Percentiles rank a stretch among this genome's conserved stretches.
Conservation (phyloP, 208 protist genomes). For the Crithidia fasciculata region DNA sequence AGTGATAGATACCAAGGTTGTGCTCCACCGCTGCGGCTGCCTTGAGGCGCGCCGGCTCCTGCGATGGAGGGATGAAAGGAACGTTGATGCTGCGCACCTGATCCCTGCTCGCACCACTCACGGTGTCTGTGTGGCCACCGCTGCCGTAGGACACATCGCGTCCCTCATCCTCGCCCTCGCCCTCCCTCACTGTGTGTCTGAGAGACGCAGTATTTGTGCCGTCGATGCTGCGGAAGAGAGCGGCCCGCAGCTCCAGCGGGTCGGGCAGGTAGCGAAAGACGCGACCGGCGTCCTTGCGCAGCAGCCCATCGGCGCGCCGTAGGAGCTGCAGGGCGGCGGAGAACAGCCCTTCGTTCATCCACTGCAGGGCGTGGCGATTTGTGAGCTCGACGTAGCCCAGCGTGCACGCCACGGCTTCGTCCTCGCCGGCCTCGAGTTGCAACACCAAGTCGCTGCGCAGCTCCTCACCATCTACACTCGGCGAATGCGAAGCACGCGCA, state of each 20-base stretch:
- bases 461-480: no score
- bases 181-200: no score
- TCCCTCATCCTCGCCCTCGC: no score
- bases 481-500: no score
- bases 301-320: slow-evolving; percentile 39
- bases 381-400: slow-evolving; percentile 28
- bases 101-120: slow-evolving; percentile 14
- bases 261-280: slow-evolving; percentile 48
- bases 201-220: not conserved
- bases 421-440: slow-evolving; percentile 28
- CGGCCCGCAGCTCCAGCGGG: slow-evolving; percentile 27
- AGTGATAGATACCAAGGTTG: slow-evolving; percentile 89
- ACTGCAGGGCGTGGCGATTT: slow-evolving; percentile 52
- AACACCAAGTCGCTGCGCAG: slow-evolving; percentile 19
- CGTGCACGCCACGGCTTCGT: slow-evolving; percentile 15
- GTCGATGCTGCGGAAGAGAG: not conserved
- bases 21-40: slow-evolving; percentile 61
- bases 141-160: not conserved
- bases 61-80: slow-evolving; percentile 59
- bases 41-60: slow-evolving; percentile 46
- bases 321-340: slow-evolving; percentile 66
- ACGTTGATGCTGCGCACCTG: slow-evolving; percentile 38
- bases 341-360: slow-evolving; percentile 63
- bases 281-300: slow-evolving; percentile 46
- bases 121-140: not conserved